These are phyloP conservation scores for Rhizopogon vinicolor DNA, from an alignment of 768 basidiomycete species.

Conservation along the genomic window DNA sequence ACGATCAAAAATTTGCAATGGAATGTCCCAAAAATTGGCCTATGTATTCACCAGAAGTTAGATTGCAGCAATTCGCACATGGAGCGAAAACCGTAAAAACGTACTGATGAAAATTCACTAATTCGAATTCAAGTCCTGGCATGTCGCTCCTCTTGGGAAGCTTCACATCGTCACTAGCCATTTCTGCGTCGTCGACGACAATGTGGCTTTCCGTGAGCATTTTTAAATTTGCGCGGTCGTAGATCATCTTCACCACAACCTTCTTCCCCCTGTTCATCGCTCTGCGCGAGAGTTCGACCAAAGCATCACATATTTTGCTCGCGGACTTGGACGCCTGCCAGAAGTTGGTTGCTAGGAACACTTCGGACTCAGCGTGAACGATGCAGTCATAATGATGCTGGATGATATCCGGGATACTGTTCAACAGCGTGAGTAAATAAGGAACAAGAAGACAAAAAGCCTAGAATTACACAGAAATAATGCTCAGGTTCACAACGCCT, in stretches of 20 bases:
- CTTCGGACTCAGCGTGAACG: constrained; percentile 55
- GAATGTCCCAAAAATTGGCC: constrained; percentile 60
- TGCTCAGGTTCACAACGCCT: constrained; percentile 57
- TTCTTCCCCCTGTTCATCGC: constrained; percentile 40
- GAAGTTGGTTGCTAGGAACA: constrained; percentile 66
- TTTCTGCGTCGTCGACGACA: constrained; percentile 40
- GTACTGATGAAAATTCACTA: constrained; percentile 49
- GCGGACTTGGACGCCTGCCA: constrained; percentile 51
- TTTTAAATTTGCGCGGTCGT: constrained; percentile 60
- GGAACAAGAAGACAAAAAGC: background rate
- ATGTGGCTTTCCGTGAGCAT: constrained; percentile 45
- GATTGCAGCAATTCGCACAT: background rate
- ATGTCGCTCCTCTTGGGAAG: constrained; percentile 53
- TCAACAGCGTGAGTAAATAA: constrained; percentile 6
- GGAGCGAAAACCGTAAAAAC: background rate
- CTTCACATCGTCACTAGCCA: constrained; percentile 40
- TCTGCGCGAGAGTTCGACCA: constrained; percentile 47
- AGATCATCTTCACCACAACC: constrained; percentile 63
- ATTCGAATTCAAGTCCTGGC: constrained; percentile 54
- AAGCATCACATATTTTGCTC: constrained; percentile 43
- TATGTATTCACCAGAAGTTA: constrained; percentile 7
- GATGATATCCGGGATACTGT: constrained; percentile 68
- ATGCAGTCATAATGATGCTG: constrained; percentile 63
- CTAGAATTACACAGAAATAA: constrained; percentile 48
- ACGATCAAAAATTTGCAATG: constrained; percentile 70